phyloP scores from a whole-genome alignment of 202 grass and related monocot species.

The Setaria italica region DNA sequence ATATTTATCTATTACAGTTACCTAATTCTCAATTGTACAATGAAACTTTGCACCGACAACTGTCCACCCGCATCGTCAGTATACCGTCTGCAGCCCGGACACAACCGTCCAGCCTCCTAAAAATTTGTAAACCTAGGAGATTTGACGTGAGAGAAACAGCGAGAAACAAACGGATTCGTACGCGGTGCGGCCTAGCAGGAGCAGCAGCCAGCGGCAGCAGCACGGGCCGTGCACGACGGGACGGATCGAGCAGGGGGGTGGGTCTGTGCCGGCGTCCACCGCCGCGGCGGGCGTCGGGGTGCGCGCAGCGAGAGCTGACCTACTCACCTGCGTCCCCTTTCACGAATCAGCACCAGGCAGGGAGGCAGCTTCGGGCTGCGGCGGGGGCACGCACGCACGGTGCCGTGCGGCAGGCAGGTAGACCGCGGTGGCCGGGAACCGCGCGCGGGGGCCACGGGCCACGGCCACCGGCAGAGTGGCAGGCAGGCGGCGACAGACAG shows the following conservation, averaged over 20 bases:
- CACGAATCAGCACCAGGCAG: neutral
- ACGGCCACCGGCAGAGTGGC: neutral
- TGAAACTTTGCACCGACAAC: too few species aligned
- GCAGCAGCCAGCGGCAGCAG: neutral
- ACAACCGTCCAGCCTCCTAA: neutral
- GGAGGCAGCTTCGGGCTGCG: neutral
- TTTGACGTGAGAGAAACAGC: neutral
- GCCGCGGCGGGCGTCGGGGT: neutral
- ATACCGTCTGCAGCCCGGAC: too few species aligned
- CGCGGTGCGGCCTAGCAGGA: neutral
- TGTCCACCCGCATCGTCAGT: too few species aligned
- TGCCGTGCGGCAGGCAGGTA: constrained; percentile 36
- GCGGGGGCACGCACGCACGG: neutral
- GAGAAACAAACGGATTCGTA: neutral
- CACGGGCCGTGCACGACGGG: neutral
- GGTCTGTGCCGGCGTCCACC: neutral
- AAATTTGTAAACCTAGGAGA: neutral
- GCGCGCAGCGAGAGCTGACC: constrained; percentile 6
- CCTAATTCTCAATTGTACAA: too few species aligned
- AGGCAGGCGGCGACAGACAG: neutral
- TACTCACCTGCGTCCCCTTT: neutral
- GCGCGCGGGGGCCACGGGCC: neutral
- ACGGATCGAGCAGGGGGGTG: neutral
- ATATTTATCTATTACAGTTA: too few species aligned
- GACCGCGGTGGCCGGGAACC: neutral